These are phyloP conservation scores for Fusarium mexicanum DNA, from an alignment of 2,329 filamentous ascomycete species.

Conservation along the genomic window DNA sequence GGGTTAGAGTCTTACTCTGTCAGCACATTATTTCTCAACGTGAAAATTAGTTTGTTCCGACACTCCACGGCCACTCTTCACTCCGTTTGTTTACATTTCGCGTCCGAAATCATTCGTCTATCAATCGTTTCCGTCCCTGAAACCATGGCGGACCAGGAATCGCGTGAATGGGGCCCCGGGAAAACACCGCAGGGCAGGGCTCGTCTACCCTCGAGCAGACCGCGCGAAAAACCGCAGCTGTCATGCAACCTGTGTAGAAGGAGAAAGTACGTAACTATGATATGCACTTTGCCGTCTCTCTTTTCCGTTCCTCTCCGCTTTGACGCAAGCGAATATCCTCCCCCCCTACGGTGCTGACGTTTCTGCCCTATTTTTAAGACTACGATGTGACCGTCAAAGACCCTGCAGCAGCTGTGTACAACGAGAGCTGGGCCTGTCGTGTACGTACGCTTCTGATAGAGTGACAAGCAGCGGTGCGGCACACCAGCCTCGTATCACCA, in stretches of 20 bases:
- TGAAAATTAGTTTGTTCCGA: not conserved
- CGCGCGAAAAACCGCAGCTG: constrained; percentile 3
- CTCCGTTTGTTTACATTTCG: not conserved
- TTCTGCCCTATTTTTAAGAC: not conserved
- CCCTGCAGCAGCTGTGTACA: constrained; percentile 14
- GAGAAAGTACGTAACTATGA: not conserved
- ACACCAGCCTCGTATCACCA: not conserved
- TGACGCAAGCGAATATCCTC: not conserved
- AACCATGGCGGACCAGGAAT: constrained; percentile 4
- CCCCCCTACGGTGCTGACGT: not conserved
- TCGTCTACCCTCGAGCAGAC: constrained; percentile 7
- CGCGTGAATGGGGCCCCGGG: not conserved
- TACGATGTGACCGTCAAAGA: constrained; percentile 18
- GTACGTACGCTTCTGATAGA: constrained; percentile 1
- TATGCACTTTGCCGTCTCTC: not conserved
- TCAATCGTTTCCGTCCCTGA: not conserved
- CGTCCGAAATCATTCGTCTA: no score
- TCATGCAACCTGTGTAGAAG: constrained; percentile 19
- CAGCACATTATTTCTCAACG: not conserved
- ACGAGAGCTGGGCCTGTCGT: constrained; percentile 6
- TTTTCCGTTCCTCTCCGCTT: not conserved
- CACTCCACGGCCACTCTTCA: not conserved
- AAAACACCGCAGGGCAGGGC: constrained; percentile 10
- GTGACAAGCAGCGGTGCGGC: not conserved
- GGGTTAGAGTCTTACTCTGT: not conserved